These are phyloP conservation scores for Neurospora sp. DNA, from an alignment of 495 filamentous ascomycete genomes.

Conservation along the genomic window DNA sequence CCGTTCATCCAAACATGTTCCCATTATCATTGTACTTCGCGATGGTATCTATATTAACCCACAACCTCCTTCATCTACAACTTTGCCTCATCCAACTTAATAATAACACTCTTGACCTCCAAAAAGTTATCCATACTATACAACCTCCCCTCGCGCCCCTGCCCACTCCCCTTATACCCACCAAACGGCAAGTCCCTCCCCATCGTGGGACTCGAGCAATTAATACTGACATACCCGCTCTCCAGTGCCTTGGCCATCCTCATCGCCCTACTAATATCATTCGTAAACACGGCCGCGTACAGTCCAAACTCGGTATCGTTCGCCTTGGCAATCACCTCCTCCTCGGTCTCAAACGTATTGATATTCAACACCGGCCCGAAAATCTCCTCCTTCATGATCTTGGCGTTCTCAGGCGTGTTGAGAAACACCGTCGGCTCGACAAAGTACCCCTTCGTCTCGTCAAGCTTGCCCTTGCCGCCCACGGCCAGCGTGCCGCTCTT, in stretches of 20 bases:
- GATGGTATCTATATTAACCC: background rate
- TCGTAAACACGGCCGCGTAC: conserved; percentile 65
- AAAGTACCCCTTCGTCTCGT: conserved; percentile 31
- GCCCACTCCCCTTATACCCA: conserved; percentile 31
- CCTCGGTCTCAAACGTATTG: conserved; percentile 53
- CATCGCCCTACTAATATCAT: conserved; percentile 57
- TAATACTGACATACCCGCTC: conserved; percentile 46
- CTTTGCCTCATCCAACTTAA: conserved; percentile 19
- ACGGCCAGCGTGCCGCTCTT: conserved; percentile 17
- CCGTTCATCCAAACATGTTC: background rate
- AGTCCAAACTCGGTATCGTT: conserved; percentile 68
- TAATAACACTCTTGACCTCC: conserved; percentile 37
- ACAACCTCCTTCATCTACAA: background rate
- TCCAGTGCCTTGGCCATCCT: conserved; percentile 55
- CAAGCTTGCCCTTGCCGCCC: conserved; percentile 17
- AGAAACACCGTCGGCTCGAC: conserved; percentile 65
- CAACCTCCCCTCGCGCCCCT: conserved; percentile 28
- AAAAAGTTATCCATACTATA: conserved; percentile 40
- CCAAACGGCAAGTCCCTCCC: conserved; percentile 33
- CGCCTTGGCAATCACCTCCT: conserved; percentile 55
- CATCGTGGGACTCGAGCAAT: conserved; percentile 29
- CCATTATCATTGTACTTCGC: background rate
- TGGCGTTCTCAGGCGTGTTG: conserved; percentile 53
- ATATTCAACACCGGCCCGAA: conserved; percentile 66
- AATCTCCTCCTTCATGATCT: conserved; percentile 42